Evolutionary conservation across 2,329 filamentous ascomycete genomes (phyloP).

Genomic region (Rhynchosporium agropyri): DNA sequence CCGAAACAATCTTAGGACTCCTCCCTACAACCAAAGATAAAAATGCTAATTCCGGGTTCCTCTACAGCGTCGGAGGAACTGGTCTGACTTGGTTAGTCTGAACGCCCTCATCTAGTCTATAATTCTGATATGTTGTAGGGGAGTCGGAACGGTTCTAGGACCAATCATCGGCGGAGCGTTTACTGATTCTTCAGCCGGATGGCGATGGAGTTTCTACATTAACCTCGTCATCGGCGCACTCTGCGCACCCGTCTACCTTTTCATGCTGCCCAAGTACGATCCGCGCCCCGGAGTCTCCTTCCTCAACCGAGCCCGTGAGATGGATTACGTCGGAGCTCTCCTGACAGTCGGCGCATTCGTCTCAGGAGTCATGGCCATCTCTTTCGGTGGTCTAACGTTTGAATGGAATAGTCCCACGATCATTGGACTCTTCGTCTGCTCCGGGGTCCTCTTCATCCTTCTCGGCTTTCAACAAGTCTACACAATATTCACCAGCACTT

Average conservation of each 20-base stretch:
- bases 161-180: conserved; percentile 53
- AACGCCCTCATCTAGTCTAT: conserved; percentile 39
- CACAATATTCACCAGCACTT: conserved; percentile 36
- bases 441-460: conserved; percentile 43
- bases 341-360: conserved; percentile 43
- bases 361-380: conserved; percentile 43
- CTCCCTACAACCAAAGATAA: too few species aligned
- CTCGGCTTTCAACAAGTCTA: conserved; percentile 37
- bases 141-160: conserved; percentile 43
- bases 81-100: conserved; percentile 46
- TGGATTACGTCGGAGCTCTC: conserved; percentile 37
- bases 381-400: conserved; percentile 42
- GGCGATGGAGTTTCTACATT: conserved; percentile 55
- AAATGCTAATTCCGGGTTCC: too few species aligned
- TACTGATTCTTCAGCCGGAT: conserved; percentile 46
- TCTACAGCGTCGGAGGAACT: conserved; percentile 37
- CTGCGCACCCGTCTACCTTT: conserved; percentile 46
- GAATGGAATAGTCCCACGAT: conserved; percentile 39
- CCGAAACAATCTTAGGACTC: too few species aligned
- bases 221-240: conserved; percentile 49
- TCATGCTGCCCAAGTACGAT: conserved; percentile 44
- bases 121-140: conserved; percentile 16
- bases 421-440: conserved; percentile 48
- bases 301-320: conserved; percentile 32
- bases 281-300: conserved; percentile 32